These are phyloP conservation scores for Dendrocalamus sinicus DNA, from an alignment of 176 grass and related monocot genomes.

Conservation along the genomic window DNA sequence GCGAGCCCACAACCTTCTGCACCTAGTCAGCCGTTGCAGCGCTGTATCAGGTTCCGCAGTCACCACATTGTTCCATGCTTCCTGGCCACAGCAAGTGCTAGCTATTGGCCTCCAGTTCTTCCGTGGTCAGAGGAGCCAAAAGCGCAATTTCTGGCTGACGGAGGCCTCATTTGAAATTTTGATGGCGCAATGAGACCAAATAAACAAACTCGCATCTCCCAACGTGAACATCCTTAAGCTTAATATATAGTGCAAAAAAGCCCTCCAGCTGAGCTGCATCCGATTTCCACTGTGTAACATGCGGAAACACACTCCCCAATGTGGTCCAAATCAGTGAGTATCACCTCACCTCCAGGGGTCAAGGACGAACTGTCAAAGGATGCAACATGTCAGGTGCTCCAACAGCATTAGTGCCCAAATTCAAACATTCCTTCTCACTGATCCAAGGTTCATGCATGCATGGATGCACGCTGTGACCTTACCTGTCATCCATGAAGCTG, in stretches of 20 bases:
- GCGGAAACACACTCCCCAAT: background rate
- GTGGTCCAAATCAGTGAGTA: constrained; percentile 10
- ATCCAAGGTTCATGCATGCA: constrained; percentile 8
- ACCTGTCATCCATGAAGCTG: background rate
- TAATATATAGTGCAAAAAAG: background rate
- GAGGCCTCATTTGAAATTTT: too few relatives aligned
- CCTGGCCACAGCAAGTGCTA: too few relatives aligned
- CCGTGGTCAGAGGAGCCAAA: too few relatives aligned
- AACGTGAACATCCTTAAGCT: background rate
- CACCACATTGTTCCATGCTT: too few relatives aligned
- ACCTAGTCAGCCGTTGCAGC: too few relatives aligned
- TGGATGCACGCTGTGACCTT: background rate
- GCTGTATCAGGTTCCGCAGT: too few relatives aligned
- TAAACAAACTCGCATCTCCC: background rate
- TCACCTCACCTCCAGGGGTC: background rate
- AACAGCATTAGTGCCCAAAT: background rate
- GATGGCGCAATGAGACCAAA: too few relatives aligned
- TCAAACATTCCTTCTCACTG: constrained; percentile 54
- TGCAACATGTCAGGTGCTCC: constrained; percentile 26
- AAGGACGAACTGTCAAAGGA: constrained; percentile 23
- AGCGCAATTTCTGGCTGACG: too few relatives aligned
- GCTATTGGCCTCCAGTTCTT: too few relatives aligned
- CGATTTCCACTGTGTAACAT: constrained; percentile 23
- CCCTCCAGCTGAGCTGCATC: background rate
- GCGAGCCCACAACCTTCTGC: too few relatives aligned